Evolutionary conservation across 2,329 filamentous ascomycete genomes (phyloP), one percentile per base, ranked within the genome.

Genomic region (Cladorrhinum sp.): DNA sequence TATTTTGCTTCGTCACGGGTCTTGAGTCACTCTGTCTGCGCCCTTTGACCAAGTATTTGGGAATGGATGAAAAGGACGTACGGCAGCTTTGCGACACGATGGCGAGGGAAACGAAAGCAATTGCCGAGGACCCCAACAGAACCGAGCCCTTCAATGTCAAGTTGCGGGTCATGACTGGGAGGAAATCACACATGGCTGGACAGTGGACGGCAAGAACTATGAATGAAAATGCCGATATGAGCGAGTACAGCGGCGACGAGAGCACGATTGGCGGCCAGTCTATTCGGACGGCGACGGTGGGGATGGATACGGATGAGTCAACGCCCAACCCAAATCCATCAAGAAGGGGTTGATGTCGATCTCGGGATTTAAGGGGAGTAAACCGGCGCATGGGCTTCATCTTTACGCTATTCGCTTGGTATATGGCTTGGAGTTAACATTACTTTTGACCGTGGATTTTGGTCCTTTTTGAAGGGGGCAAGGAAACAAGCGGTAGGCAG

Each of bases 11-110:
- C 61, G 72, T 84, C 30, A 81, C 83, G 59, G 77, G 77, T 2
- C 68, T 83, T 28, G 82, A 85, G 68, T 76, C 81, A 10, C 69
- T 73, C 30, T 77, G 73, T 46, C 68, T 86, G 63, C 76, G 83
- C 33, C 74, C 80, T 10, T 73, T 86, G 60, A 85, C 82, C 1
- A 78, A 77, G 64, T 74, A 82, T 53, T 78, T 83, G 73, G 79
- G 74, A 7, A 85, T 82, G 82, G 76, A 80, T 21, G 72, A 79
- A 0, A 76, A 81, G 1, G 73, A 78, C 33, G 82, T 81, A 60
- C 77, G 79, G 52, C 70, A 71, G 26, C 73, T 76, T 23, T 83
- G 82, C 67, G 77, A 80, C 58, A 66, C 74, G 55, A 76, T 80
- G 4, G 79, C 79, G 2, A 70, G 76, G 59, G 81, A 84, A 63